Evolutionary conservation across 495 filamentous ascomycete species (phyloP), one percentile per base, ranked within the genome.

Genomic region (Rostrohypoxylon terebratum): DNA sequence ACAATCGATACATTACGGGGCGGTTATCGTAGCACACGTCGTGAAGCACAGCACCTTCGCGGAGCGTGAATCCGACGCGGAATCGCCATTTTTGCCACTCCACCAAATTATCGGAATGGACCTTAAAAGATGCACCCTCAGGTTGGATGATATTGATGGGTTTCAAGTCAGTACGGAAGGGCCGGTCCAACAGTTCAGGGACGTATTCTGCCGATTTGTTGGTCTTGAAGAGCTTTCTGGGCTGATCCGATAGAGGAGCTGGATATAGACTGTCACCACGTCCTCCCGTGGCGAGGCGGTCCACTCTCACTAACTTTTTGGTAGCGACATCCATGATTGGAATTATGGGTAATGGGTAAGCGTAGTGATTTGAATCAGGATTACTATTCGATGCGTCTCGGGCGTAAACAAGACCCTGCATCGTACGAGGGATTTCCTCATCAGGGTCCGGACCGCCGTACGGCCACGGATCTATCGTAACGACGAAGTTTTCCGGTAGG

Each of bases 31-130:
- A 94, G 68, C 86, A 84, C 5, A 93, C 84, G 70, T 93, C 90
- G 72, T 92, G 89, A 7, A 93, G 74, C 2, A 91, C 87, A 73
- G 88, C 87, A 18, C 91, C 91, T 73, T 93, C 91, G 3, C 91
- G 80, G 65, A 87, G 83, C 73, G 92, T 93, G 82, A 94, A 95
- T 13, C 91, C 90, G 47, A 94, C 84, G 55, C 88, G 81, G 75
- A 92, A 87, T n/a, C 81, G 82, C 90, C 90, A 92, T 67, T 91
- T 92, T 78, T 92, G 88, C 90, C 90, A 92, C 45, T 85, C 81
- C 34, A 92, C 80, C 13, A 88, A 68, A 57, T 77, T 83, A 14
- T 80, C 81, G 1, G 66, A 63, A n/a, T 79, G 81, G 11, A 86
- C 79, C 3, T 78, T 81, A 75, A 87, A 87, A 10, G 80, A 83